Evolutionary conservation across 83 land plant species (phyloP).

Genomic region (Picea engelmannii): DNA sequence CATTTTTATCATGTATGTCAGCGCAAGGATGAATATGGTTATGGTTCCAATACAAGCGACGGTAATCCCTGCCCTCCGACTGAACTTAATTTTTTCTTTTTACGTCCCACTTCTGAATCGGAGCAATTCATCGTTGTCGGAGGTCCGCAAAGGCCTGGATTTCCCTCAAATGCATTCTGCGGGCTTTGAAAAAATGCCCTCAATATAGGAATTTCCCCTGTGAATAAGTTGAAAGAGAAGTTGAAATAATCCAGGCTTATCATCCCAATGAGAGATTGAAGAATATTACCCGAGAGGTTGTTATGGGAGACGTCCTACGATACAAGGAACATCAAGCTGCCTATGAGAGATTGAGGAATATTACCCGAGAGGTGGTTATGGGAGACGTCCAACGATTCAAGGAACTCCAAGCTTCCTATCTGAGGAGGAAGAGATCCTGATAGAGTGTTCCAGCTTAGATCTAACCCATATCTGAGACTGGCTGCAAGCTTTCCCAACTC

Average conservation of each 20-base stretch:
- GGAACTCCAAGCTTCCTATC: conserved; percentile 23
- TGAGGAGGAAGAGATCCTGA: conserved; percentile 47
- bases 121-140: conserved; percentile 6
- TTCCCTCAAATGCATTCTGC: conserved; percentile 42
- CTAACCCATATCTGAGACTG: conserved; percentile 19
- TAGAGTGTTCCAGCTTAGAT: conserved; percentile 51
- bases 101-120: neutral
- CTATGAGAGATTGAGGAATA: conserved; percentile 28
- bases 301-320: conserved; percentile 30
- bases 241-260: conserved; percentile 31
- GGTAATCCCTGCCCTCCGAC: too few relatives aligned
- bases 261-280: conserved; percentile 15
- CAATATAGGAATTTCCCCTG: conserved; percentile 41
- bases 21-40: too few relatives aligned
- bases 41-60: too few relatives aligned
- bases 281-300: conserved; percentile 40
- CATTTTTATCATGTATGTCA: too few relatives aligned
- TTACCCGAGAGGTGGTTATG: conserved; percentile 45
- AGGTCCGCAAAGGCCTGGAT: conserved; percentile 63
- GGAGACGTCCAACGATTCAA: conserved; percentile 21
- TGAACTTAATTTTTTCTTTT: too few relatives aligned
- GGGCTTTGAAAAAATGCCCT: conserved; percentile 26
- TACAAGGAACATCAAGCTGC: conserved; percentile 17
- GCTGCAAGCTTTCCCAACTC: conserved; percentile 15
- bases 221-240: conserved; percentile 51